Conservation (phyloP, 78 protist species). For the Dictyostelium citrinum region DNA sequence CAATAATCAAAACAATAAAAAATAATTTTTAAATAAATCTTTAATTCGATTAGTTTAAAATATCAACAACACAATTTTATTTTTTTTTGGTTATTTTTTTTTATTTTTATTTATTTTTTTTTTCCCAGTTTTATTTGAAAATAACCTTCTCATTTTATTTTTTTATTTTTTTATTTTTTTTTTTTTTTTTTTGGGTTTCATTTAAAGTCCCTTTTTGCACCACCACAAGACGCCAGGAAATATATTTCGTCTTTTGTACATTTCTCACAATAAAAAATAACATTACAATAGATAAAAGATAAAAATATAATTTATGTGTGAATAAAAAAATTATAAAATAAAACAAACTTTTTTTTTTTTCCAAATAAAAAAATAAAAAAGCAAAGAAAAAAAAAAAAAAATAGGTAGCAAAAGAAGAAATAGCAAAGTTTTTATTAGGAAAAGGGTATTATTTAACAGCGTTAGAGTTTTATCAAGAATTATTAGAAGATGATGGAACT, state of each 20-base stretch:
- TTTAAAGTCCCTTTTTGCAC: neutral
- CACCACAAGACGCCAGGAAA: neutral
- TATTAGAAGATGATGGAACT: slow-evolving; percentile 69
- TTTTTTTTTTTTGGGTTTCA: neutral
- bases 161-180: too few species aligned
- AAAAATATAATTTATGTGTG: neutral
- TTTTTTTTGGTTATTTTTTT: too few species aligned
- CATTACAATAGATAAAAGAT: neutral
- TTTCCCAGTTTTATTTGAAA: neutral
- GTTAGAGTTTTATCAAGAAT: slow-evolving; percentile 67
- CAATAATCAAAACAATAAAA: too few species aligned
- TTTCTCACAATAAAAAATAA: too few species aligned
- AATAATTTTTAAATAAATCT: too few species aligned
- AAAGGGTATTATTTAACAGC: slow-evolving; percentile 75
- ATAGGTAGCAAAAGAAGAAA: slow-evolving; percentile 43
- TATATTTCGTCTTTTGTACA: neutral
- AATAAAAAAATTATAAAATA: too few species aligned
- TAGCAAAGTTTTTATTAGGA: slow-evolving; percentile 46
- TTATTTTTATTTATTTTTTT: too few species aligned
- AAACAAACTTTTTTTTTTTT: too few species aligned
- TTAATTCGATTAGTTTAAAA: too few species aligned
- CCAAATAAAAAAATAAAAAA: too few species aligned
- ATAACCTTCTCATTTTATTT: neutral
- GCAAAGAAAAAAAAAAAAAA: neutral
- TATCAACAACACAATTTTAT: too few species aligned